Conservation (phyloP, 225 moss, liverwort and hornwort genomes). For the Straminergon stramineum region DNA sequence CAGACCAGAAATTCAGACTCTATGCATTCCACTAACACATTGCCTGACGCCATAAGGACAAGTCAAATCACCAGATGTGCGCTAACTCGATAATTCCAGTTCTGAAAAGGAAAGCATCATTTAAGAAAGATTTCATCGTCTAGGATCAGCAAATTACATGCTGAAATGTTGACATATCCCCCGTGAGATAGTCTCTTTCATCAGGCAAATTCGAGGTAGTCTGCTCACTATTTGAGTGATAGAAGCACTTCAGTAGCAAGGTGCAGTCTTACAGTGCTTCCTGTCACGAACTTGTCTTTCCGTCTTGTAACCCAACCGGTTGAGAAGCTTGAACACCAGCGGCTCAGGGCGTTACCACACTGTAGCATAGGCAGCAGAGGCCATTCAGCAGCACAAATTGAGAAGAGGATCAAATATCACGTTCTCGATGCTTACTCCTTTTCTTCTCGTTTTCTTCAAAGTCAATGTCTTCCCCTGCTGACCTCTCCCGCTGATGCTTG, state of each 20-base stretch:
- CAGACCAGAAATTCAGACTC: neutral
- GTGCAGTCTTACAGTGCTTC: neutral
- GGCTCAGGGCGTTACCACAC: neutral
- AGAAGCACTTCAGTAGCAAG: neutral
- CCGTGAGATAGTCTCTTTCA: neutral
- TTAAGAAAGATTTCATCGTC: neutral
- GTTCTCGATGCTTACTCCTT: slow-evolving; percentile 15
- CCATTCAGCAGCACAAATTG: neutral
- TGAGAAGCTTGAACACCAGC: neutral
- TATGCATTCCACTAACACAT: neutral
- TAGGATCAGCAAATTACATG: neutral
- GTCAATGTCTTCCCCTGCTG: neutral
- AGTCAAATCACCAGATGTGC: neutral
- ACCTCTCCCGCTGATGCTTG: slow-evolving; percentile 16
- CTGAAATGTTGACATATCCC: neutral
- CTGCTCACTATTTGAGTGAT: neutral
- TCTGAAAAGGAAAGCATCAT: neutral
- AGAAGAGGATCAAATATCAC: slow-evolving; percentile 2
- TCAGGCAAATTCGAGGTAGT: neutral
- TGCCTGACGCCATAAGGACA: neutral
- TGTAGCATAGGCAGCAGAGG: neutral
- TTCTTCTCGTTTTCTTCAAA: neutral
- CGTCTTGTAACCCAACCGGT: neutral
- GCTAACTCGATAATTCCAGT: neutral
- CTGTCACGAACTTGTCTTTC: neutral